phyloP scores from a whole-genome alignment of 306 rosid species.

The Castanea mollissima region DNA sequence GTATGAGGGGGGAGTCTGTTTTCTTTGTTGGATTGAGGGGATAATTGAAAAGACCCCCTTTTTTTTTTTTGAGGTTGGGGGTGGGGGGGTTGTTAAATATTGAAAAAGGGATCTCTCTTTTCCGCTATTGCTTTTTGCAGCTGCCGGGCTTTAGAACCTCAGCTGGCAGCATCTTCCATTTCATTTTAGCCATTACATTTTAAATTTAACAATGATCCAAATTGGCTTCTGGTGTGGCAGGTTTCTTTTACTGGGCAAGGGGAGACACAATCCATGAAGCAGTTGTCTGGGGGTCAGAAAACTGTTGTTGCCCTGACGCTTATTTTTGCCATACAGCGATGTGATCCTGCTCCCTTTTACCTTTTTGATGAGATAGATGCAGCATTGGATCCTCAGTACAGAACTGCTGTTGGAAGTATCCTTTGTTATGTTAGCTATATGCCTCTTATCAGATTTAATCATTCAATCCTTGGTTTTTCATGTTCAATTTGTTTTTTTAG shows the following conservation, averaged over 20 bases:
- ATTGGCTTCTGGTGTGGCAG: constrained; percentile 40
- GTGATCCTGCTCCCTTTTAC: constrained; percentile 99
- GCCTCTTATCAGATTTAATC: constrained; percentile 2
- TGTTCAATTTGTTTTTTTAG: background rate
- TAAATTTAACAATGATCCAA: background rate
- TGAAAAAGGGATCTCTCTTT: background rate
- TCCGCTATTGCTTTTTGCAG: background rate
- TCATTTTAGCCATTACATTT: background rate
- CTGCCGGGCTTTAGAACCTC: background rate
- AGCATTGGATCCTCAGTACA: constrained; percentile 96
- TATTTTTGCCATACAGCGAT: constrained; percentile 96
- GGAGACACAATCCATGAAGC: constrained; percentile 98
- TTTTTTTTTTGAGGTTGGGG: too few relatives aligned
- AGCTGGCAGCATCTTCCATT: background rate
- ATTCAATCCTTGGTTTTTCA: constrained; percentile 3
- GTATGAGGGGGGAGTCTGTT: too few relatives aligned
- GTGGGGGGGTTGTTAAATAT: too few relatives aligned
- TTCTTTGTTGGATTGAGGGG: too few relatives aligned
- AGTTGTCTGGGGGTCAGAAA: constrained; percentile 97
- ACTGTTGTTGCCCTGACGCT: constrained; percentile 98
- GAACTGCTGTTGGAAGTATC: constrained; percentile 99
- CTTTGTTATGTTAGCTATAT: constrained; percentile 23
- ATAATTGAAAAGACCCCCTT: too few relatives aligned
- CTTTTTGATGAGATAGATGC: constrained; percentile 98
- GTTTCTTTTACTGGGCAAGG: constrained; percentile 99